Percentiles rank a stretch among this genome's conserved stretches.
Conservation (phyloP, 2,329 filamentous ascomycete genomes). For the Aspergillus ibericus region DNA sequence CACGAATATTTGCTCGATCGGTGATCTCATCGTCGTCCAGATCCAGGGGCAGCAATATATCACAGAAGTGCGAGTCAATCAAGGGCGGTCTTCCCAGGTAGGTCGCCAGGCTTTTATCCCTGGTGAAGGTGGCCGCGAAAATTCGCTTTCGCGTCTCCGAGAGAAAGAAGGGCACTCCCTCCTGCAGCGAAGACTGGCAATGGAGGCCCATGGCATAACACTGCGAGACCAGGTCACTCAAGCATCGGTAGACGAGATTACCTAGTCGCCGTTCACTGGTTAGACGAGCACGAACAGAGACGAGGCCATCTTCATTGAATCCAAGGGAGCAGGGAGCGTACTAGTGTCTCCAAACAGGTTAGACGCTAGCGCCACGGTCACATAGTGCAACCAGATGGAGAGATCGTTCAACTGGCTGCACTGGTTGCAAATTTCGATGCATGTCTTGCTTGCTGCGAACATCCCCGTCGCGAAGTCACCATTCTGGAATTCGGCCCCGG, state of each 20-base stretch:
- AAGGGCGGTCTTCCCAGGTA: conserved; percentile 32
- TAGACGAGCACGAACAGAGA: neutral
- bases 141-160: conserved; percentile 27
- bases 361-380: conserved; percentile 16
- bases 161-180: conserved; percentile 27
- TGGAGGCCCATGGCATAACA: neutral
- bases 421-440: conserved; percentile 13
- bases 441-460: conserved; percentile 21
- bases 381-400: conserved; percentile 22
- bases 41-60: conserved; percentile 28
- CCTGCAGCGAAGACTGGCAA: neutral
- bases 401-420: conserved; percentile 1
- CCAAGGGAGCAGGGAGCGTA: conserved; percentile 14
- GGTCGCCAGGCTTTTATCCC: conserved; percentile 32
- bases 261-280: neutral
- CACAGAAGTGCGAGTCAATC: conserved; percentile 31
- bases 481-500: neutral
- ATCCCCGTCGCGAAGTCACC: conserved; percentile 17
- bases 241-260: neutral
- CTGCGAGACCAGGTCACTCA: neutral
- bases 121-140: conserved; percentile 26
- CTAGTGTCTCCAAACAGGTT: conserved; percentile 21
- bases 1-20: conserved; percentile 7
- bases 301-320: neutral
- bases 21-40: conserved; percentile 28